A percentile compares a stretch with the other conserved stretches of the same genome.
Evolutionary conservation across 1,284 basidiomycete genomes (phyloP).

Genomic region (Boletus sp.): DNA sequence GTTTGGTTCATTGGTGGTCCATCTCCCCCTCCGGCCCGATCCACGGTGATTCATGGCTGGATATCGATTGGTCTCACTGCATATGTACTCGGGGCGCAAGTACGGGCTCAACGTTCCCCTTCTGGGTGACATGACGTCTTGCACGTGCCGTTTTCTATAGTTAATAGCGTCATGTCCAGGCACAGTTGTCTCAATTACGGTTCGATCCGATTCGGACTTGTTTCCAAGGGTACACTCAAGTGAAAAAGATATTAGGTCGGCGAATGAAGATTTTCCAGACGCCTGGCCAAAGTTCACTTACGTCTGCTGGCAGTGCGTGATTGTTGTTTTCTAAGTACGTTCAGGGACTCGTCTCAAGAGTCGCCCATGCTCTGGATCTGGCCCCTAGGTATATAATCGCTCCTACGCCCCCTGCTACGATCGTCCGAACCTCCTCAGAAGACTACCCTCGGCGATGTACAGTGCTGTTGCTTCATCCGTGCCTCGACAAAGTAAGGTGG

Average conservation of each 20-base stretch:
- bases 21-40: too few species aligned
- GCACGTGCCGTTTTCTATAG: background rate
- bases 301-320: constrained; percentile 8
- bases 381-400: constrained; percentile 19
- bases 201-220: too few species aligned
- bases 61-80: too few species aligned
- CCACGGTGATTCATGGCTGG: too few species aligned
- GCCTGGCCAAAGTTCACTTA: too few species aligned
- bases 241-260: background rate
- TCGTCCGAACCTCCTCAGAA: background rate
- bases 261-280: background rate
- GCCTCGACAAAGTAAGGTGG: constrained; percentile 17
- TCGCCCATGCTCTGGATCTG: background rate
- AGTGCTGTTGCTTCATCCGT: background rate
- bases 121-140: background rate
- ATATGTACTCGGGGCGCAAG: too few species aligned
- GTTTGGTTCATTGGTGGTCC: background rate
- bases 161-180: background rate
- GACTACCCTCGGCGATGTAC: background rate
- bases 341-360: background rate
- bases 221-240: background rate
- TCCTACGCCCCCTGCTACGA: background rate
- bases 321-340: constrained; percentile 17
- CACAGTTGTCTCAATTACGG: too few species aligned
- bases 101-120: too few species aligned